These are phyloP conservation scores for Hymenoscyphus linearis DNA, from an alignment of 2,329 filamentous ascomycete genomes.

Conservation along the genomic window DNA sequence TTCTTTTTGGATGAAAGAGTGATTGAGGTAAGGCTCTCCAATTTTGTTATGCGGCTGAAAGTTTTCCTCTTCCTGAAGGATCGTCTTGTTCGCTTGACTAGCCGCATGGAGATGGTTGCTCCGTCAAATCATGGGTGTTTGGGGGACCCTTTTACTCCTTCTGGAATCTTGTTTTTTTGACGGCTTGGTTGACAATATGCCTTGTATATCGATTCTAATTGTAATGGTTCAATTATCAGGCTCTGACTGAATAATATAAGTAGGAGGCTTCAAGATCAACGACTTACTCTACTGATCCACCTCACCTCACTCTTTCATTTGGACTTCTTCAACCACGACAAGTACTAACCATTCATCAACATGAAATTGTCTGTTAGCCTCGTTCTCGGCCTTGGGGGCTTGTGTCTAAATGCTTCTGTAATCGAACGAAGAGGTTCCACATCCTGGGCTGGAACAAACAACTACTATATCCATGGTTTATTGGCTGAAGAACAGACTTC, in stretches of 20 bases:
- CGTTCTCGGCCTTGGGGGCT: slow-evolving; percentile 2
- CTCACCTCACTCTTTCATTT: neutral
- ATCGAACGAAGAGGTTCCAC: slow-evolving; percentile 5
- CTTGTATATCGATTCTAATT: no score
- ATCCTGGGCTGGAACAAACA: slow-evolving; percentile 6
- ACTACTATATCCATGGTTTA: slow-evolving; percentile 7
- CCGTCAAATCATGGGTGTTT: neutral
- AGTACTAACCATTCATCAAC: neutral
- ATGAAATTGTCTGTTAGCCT: neutral
- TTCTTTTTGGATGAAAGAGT: neutral
- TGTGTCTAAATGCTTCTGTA: neutral
- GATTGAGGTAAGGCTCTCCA: neutral
- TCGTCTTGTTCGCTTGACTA: neutral
- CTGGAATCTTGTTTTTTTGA: neutral
- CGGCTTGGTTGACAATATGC: neutral
- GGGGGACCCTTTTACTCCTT: neutral
- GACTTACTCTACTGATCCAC: neutral
- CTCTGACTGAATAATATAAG: neutral
- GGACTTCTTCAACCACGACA: neutral
- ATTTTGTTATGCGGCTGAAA: neutral
- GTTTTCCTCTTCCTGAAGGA: neutral
- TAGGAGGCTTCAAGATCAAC: neutral
- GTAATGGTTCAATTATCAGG: no score
- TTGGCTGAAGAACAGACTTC: neutral
- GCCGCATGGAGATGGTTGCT: neutral